Base-by-base conservation (phyloP, 352 stramenopile genomes). In the Pythium diclinum region DNA sequence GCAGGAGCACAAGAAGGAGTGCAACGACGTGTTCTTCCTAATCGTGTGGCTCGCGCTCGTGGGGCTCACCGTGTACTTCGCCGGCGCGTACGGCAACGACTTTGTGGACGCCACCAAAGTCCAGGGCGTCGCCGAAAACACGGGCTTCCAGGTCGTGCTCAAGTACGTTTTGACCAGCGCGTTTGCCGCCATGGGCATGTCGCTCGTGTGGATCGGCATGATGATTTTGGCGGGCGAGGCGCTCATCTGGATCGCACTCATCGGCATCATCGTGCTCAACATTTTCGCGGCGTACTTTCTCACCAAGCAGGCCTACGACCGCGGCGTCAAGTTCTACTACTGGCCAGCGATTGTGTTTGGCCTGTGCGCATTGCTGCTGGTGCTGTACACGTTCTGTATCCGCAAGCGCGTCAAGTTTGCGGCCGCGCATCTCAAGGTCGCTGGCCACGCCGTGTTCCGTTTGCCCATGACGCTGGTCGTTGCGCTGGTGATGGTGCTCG, bases 361-460 rank as follows among this genome's bases (percentile, higher is more conserved):
- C 3, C 65, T 69, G 25, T 36, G 49, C 17, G 62, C 70, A 21
- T 46, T 79, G 46, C 72, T 87, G 6, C 56, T 81, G 4, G 56
- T 87, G 16, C 52, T 86, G 28, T 94, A 91, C 74, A 70, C 81
- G 53, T 81, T 61, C 61, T 90, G 78, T 70, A 83, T 92, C 61
- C 73, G 87, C 79, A 63, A 89, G 59, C 80, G 91, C 30, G 95
- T 98, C 69, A 91, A 95, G 38, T 98, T 98, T 77, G 93, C 93
- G 3, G 82, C 89, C 14, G 87, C 89, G 9, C 95, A 98, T 68
- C 73, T 98, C 23, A 80, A 89, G 32, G 90, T 96, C 40, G 94
- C 89, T 0, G 79, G 95, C 21, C 81, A 77, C 7, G 92, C 92
- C 16, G 81, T 98, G 42, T 89, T 96, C 57, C 76, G 77, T 0